phyloP scores from a whole-genome alignment of 148 eudicot genomes.

The Rheum nobile region DNA sequence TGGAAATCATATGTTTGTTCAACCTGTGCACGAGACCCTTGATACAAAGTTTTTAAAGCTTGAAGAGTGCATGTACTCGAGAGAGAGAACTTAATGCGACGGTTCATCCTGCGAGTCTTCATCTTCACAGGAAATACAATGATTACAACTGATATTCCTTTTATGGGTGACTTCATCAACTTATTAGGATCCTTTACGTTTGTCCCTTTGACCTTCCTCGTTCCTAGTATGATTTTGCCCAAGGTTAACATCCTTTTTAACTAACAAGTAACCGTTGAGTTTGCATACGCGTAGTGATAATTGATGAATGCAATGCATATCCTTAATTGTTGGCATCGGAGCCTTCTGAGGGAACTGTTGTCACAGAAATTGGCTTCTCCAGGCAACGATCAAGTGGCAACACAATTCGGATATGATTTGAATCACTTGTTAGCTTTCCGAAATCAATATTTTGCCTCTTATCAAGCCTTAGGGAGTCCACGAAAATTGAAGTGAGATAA shows the following conservation, averaged over 20 bases:
- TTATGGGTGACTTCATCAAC: slow-evolving; percentile 54
- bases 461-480: too few species aligned
- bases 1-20: slow-evolving; percentile 32
- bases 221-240: slow-evolving; percentile 55
- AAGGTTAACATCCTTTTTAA: slow-evolving; percentile 21
- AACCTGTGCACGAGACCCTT: slow-evolving; percentile 43
- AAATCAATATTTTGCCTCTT: too few species aligned
- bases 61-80: slow-evolving; percentile 32
- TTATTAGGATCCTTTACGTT: slow-evolving; percentile 44
- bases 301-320: too few species aligned
- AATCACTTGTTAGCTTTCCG: too few species aligned
- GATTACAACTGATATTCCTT: slow-evolving; percentile 50
- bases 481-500: too few species aligned
- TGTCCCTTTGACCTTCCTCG: slow-evolving; percentile 31
- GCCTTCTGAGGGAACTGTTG: too few species aligned
- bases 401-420: too few species aligned
- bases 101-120: slow-evolving; percentile 29
- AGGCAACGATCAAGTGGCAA: too few species aligned
- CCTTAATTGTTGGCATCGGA: too few species aligned
- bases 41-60: slow-evolving; percentile 41
- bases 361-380: too few species aligned
- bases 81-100: slow-evolving; percentile 28
- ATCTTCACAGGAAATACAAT: slow-evolving; percentile 34
- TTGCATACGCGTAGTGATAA: too few species aligned
- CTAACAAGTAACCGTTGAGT: too few species aligned